Base-by-base conservation (phyloP, 371 early-diverging fungal species). In the Entomophthora muscae region DNA sequence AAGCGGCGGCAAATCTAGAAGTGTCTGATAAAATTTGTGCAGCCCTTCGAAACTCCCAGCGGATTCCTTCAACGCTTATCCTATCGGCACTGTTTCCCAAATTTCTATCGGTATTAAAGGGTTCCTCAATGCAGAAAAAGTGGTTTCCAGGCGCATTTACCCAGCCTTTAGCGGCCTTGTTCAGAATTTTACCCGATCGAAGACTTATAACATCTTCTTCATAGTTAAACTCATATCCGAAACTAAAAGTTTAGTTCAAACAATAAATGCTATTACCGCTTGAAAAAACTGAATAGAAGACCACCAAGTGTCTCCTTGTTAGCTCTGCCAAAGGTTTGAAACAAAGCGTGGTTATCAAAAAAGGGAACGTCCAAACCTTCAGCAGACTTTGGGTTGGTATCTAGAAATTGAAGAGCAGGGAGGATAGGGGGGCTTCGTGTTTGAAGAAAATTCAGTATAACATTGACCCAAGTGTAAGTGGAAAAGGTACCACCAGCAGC, bases 381-480 rank as follows among this genome's bases (percentile, higher is more conserved):
- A 3, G 73, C 64, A 23, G 62, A 72, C 67, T 66, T 64, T 23
- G 66, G 68, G 0, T 61, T 61, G 42, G 67, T 67, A 12, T 73
- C 70, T 12, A 81, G 71, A 53, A 79, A 76, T 65, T 93, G 93
- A 42, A 95, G 72, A 17, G 80, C 80, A 0, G 95, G 95, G 23
- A 95, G 72, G 62, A 95, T 88, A 0, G 94, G 88, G 31, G 93
- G 92, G 17, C 80, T 63, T n/a, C 91, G 84, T 76, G 78, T 85
- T 72, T 95, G 95, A 51, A 95, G 71, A 69, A 90, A 95, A 67
- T 89, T 85, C 12, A 95, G 71, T 30, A 85, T 81, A 80, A 93
- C 85, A 68, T 86, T 88, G 22, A 88, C 89, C 93, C 93, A 93
- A 23, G 94, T 85, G 72, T 95, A 95, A 1, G 90, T 88, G 32